Conservation (phyloP, 129 eudicot genomes). For the Flaveria ramosissima region DNA sequence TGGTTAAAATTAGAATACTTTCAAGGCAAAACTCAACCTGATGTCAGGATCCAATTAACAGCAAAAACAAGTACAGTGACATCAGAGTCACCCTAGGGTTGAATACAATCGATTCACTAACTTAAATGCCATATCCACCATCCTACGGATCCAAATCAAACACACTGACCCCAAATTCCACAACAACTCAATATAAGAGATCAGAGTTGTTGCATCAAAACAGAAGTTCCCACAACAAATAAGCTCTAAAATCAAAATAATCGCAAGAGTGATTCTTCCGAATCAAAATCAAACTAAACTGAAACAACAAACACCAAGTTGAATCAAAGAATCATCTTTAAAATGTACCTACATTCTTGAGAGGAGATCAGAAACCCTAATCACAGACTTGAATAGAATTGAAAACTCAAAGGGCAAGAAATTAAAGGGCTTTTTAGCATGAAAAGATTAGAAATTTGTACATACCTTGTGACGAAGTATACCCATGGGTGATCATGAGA, state of each 20-base stretch:
- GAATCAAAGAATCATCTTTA: background rate
- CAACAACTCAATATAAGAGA: slow-evolving; percentile 26
- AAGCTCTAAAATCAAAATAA: slow-evolving; percentile 10
- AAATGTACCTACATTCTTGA: slow-evolving; percentile 42
- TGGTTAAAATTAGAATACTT: background rate
- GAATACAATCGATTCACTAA: slow-evolving; percentile 14
- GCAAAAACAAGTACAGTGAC: background rate
- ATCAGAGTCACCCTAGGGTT: slow-evolving; percentile 11
- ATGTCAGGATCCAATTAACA: slow-evolving; percentile 29
- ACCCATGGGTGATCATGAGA: slow-evolving; percentile 42
- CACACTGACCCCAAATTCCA: slow-evolving; percentile 15
- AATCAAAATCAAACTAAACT: slow-evolving; percentile 22
- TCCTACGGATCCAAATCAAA: slow-evolving; percentile 32
- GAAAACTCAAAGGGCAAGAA: background rate
- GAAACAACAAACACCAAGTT: slow-evolving; percentile 10
- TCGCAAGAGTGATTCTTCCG: slow-evolving; percentile 9
- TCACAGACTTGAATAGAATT: slow-evolving; percentile 4
- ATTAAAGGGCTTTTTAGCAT: no score
- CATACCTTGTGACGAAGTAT: slow-evolving; percentile 38
- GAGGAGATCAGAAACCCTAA: slow-evolving; percentile 41
- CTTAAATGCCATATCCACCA: background rate
- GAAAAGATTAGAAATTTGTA: background rate
- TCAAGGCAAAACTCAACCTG: slow-evolving; percentile 30
- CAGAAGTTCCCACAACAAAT: slow-evolving; percentile 7
- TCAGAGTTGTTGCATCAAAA: slow-evolving; percentile 31